phyloP scores from a whole-genome alignment of 2,329 filamentous ascomycete genomes.

The Trichoderma simmonsii region DNA sequence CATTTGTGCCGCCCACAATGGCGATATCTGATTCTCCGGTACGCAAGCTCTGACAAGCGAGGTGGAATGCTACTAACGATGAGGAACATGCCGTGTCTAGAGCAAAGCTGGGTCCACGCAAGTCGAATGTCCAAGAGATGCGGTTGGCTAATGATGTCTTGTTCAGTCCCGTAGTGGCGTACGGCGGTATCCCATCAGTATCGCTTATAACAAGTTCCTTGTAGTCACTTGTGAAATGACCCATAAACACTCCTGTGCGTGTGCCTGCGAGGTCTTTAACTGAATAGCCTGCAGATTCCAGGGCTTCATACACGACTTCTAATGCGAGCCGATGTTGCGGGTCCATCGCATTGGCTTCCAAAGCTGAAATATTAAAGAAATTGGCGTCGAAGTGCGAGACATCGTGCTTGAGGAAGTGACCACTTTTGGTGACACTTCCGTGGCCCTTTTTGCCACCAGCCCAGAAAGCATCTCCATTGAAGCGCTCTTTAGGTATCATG shows the following conservation, averaged over 20 bases:
- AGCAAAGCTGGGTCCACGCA: background rate
- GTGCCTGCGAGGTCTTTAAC: background rate
- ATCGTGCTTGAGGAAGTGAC: background rate
- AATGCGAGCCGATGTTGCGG: background rate
- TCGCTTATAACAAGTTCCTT: background rate
- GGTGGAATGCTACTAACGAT: background rate
- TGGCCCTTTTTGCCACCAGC: background rate
- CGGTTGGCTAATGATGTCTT: background rate
- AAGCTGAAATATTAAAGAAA: background rate
- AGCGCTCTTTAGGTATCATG: background rate
- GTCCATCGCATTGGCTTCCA: background rate
- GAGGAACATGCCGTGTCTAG: background rate
- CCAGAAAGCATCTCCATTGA: background rate
- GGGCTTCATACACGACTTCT: background rate
- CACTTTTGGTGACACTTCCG: background rate
- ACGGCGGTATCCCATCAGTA: background rate
- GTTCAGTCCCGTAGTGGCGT: background rate
- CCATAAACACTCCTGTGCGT: background rate
- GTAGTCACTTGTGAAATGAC: background rate
- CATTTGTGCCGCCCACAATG: background rate
- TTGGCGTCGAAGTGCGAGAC: background rate
- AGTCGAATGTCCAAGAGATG: background rate
- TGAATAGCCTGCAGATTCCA: background rate
- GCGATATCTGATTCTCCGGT: background rate
- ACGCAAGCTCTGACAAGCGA: conserved; percentile 43